A percentile compares a stretch with the other conserved stretches of the same genome.
phyloP scores from a whole-genome alignment of 2,329 filamentous ascomycete species.

The Stromatinia cepivora region DNA sequence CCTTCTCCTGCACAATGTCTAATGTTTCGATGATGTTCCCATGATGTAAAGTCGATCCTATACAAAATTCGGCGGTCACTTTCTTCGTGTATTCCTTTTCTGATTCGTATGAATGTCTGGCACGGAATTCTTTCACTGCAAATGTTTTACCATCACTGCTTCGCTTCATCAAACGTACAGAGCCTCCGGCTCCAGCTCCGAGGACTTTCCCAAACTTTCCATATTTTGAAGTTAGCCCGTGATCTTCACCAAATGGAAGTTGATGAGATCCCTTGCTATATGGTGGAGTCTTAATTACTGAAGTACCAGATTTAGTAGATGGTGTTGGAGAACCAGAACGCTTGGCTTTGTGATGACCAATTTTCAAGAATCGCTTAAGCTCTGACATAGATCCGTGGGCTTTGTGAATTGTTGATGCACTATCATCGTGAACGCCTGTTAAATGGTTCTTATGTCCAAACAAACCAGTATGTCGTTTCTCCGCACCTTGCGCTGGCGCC shows the following conservation, averaged over 20 bases:
- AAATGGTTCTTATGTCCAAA: conserved; percentile 47
- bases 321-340: conserved; percentile 64
- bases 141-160: conserved; percentile 92
- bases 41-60: conserved; percentile 93
- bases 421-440: conserved; percentile 49
- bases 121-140: conserved; percentile 94
- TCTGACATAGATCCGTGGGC: conserved; percentile 86
- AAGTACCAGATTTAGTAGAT: conserved; percentile 45
- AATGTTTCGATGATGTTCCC: conserved; percentile 98
- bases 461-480: conserved; percentile 55
- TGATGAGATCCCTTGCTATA: conserved; percentile 55
- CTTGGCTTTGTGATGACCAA: conserved; percentile 67
- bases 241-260: conserved; percentile 91
- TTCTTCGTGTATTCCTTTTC: conserved; percentile 98
- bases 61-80: conserved; percentile 96
- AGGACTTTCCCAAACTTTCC: conserved; percentile 94
- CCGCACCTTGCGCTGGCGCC: conserved; percentile 45
- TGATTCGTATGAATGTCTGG: conserved; percentile 87
- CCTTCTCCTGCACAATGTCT: conserved; percentile 92
- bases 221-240: conserved; percentile 86
- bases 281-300: conserved; percentile 51
- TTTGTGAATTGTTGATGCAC: conserved; percentile 49
- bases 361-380: conserved; percentile 93
- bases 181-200: conserved; percentile 91
- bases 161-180: conserved; percentile 89